phyloP scores from a whole-genome alignment of 1,139 yeast species.

The Suhomyces terraborum region DNA sequence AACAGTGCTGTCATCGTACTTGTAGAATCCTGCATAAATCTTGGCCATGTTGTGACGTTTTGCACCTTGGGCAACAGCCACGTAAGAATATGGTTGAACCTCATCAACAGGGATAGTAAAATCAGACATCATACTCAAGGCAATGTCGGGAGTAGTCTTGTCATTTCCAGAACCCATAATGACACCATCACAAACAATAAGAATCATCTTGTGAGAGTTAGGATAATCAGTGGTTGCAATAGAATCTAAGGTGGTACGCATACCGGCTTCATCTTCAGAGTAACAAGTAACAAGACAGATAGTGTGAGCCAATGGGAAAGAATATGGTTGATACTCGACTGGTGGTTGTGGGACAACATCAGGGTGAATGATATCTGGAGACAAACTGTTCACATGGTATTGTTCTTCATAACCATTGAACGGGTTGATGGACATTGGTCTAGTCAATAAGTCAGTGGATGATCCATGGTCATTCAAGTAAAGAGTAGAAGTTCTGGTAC shows the following conservation, averaged over 20 bases:
- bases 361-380: slow-evolving; percentile 71
- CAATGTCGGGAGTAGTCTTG: slow-evolving; percentile 83
- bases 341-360: slow-evolving; percentile 87
- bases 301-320: slow-evolving; percentile 83
- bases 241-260: slow-evolving; percentile 87
- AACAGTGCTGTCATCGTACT: slow-evolving; percentile 71
- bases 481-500: slow-evolving; percentile 25
- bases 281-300: slow-evolving; percentile 89
- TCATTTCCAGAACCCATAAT: slow-evolving; percentile 94
- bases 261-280: slow-evolving; percentile 85
- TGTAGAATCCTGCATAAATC: slow-evolving; percentile 87
- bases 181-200: slow-evolving; percentile 89
- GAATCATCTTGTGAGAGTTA: slow-evolving; percentile 83
- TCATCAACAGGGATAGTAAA: slow-evolving; percentile 70
- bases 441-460: slow-evolving; percentile 39
- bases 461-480: slow-evolving; percentile 39
- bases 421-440: slow-evolving; percentile 42
- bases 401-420: slow-evolving; percentile 46
- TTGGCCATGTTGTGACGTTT: slow-evolving; percentile 98
- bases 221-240: slow-evolving; percentile 92
- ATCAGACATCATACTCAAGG: slow-evolving; percentile 84
- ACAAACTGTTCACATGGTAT: slow-evolving; percentile 48
- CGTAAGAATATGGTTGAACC: slow-evolving; percentile 80
- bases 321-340: slow-evolving; percentile 81
- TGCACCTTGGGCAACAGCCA: slow-evolving; percentile 90